These are phyloP conservation scores for Endoconidiophora polonica DNA, from an alignment of 2,329 filamentous ascomycete species.

Conservation along the genomic window DNA sequence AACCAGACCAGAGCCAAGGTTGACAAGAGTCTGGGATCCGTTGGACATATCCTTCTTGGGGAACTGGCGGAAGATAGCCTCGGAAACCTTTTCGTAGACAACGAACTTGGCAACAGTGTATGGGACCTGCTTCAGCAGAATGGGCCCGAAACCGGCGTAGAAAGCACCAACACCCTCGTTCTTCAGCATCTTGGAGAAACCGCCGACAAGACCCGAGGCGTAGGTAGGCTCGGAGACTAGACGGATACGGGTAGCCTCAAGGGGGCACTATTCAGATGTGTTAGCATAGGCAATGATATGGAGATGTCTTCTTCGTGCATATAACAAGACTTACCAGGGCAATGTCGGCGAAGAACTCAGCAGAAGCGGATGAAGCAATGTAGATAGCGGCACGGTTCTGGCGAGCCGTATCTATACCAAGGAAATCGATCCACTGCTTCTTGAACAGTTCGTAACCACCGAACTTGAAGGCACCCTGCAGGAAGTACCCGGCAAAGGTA, in stretches of 20 bases:
- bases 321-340: constrained; percentile 34
- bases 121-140: constrained; percentile 72
- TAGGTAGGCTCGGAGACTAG: constrained; percentile 79
- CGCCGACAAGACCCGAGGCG: constrained; percentile 60
- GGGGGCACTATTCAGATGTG: constrained; percentile 41
- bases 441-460: constrained; percentile 96
- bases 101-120: constrained; percentile 96
- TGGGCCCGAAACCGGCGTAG: constrained; percentile 82
- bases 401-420: constrained; percentile 62
- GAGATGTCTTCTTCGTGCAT: not conserved
- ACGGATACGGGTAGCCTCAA: constrained; percentile 87
- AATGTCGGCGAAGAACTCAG: constrained; percentile 59
- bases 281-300: not conserved
- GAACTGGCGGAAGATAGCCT: constrained; percentile 49
- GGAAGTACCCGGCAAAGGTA: constrained; percentile 81
- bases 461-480: constrained; percentile 63
- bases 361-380: constrained; percentile 49
- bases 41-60: constrained; percentile 56
- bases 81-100: constrained; percentile 77
- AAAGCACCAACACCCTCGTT: constrained; percentile 72
- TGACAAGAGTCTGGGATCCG: constrained; percentile 59
- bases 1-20: constrained; percentile 44
- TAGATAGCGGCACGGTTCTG: constrained; percentile 72
- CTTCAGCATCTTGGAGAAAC: constrained; percentile 69
- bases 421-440: constrained; percentile 66